phyloP scores from a whole-genome alignment of 257 asterid species.

The Penstemon davidsonii region DNA sequence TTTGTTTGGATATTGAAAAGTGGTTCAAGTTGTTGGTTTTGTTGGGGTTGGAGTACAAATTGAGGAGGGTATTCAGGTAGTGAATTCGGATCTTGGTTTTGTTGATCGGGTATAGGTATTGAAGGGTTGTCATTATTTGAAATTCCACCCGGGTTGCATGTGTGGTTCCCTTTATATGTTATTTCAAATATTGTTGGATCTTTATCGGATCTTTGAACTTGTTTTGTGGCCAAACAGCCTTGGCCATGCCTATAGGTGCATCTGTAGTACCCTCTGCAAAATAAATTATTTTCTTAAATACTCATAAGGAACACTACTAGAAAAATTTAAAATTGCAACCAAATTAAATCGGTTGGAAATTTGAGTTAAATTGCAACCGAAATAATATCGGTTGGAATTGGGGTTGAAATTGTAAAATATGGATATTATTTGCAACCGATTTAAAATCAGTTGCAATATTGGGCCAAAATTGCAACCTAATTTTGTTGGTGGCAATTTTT shows the following conservation, averaged over 20 bases:
- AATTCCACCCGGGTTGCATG: constrained; percentile 29
- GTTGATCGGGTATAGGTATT: no score
- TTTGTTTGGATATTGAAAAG: not conserved
- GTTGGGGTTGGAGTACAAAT: not conserved
- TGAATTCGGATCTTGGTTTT: not conserved
- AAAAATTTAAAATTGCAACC: no score
- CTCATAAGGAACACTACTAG: no score
- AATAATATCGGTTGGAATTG: no score
- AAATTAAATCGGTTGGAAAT: no score
- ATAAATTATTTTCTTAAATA: no score
- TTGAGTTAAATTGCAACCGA: no score
- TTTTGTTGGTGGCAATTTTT: no score
- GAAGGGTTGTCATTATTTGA: not conserved
- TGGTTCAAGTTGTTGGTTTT: not conserved
- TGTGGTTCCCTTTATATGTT: constrained; percentile 40
- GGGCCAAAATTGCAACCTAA: no score
- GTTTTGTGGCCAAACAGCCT: constrained; percentile 47
- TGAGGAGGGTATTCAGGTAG: not conserved
- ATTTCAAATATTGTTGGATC: constrained; percentile 36
- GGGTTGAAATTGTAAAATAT: no score
- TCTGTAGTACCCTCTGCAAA: constrained; percentile 46
- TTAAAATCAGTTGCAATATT: no score
- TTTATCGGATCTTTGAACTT: constrained; percentile 42
- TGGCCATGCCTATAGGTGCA: constrained; percentile 35
- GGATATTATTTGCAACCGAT: no score